A percentile compares a stretch with the other conserved stretches of the same genome.
phyloP scores from a whole-genome alignment of 2,329 filamentous ascomycete species.

The Nakataea oryzae region DNA sequence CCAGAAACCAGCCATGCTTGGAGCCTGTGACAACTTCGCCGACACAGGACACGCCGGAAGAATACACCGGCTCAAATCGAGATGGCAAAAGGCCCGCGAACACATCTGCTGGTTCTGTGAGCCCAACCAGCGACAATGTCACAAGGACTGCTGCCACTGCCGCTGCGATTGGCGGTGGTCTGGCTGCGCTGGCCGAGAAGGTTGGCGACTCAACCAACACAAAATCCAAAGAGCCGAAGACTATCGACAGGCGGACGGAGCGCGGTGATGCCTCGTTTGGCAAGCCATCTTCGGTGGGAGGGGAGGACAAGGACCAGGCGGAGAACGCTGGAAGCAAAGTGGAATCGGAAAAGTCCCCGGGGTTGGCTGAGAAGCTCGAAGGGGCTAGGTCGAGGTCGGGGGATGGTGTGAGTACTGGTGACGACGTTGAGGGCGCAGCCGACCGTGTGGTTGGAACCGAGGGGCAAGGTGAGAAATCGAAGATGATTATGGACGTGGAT shows the following conservation, averaged over 20 bases:
- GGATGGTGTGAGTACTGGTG: neutral
- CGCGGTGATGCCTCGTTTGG: conserved; percentile 33
- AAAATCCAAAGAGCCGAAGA: conserved; percentile 24
- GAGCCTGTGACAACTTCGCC: neutral
- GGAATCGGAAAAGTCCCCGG: conserved; percentile 20
- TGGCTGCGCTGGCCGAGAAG: conserved; percentile 23
- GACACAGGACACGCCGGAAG: neutral
- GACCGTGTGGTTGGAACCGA: neutral
- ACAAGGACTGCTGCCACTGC: conserved; percentile 10
- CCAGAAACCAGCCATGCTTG: neutral
- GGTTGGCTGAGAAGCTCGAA: conserved; percentile 5
- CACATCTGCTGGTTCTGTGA: neutral
- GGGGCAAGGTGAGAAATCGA: neutral
- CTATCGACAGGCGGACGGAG: conserved; percentile 25
- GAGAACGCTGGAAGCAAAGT: conserved; percentile 13
- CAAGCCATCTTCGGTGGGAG: conserved; percentile 32
- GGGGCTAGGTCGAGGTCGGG: neutral
- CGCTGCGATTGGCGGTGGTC: conserved; percentile 19
- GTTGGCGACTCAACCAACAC: conserved; percentile 22
- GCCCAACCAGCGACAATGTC: neutral
- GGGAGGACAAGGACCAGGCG: conserved; percentile 24
- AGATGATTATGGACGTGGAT: conserved; percentile 3
- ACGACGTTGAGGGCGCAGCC: neutral
- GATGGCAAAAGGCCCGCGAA: neutral
- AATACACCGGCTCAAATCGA: neutral